phyloP scores from a whole-genome alignment of 495 filamentous ascomycete genomes.

The Daldinia bambusicola region DNA sequence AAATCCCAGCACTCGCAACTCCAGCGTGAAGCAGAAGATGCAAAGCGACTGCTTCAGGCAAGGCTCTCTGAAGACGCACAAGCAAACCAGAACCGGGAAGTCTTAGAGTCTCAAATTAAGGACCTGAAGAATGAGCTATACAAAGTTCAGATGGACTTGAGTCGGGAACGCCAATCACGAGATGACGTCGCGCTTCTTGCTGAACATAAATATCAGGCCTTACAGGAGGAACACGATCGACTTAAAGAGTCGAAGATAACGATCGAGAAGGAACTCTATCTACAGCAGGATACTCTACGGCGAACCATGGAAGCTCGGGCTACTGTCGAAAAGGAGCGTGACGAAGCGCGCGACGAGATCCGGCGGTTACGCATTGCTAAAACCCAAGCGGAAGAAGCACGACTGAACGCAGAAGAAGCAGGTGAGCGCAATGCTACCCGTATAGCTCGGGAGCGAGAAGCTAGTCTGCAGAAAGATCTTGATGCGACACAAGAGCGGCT shows the following conservation, averaged over 20 bases:
- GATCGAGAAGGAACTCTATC: conserved; percentile 98
- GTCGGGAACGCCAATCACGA: conserved; percentile 91
- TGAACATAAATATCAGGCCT: conserved; percentile 83
- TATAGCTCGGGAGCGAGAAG: conserved; percentile 83
- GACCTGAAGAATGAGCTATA: conserved; percentile 88
- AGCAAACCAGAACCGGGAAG: conserved; percentile 82
- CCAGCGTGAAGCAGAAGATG: conserved; percentile 88
- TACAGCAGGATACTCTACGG: conserved; percentile 93
- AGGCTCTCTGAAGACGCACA: conserved; percentile 90
- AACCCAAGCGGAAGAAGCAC: conserved; percentile 82
- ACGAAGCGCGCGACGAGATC: conserved; percentile 87
- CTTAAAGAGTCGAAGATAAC: conserved; percentile 95
- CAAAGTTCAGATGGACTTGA: conserved; percentile 86
- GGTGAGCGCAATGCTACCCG: conserved; percentile 82
- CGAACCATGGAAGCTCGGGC: conserved; percentile 84
- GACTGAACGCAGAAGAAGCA: conserved; percentile 80
- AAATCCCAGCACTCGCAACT: conserved; percentile 82
- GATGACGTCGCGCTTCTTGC: conserved; percentile 93
- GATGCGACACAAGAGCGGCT: conserved; percentile 75
- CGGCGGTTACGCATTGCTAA: conserved; percentile 84
- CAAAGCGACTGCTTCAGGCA: conserved; percentile 84
- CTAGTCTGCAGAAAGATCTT: conserved; percentile 79
- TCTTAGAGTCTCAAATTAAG: conserved; percentile 86
- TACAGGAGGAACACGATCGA: conserved; percentile 86
- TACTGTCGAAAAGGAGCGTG: conserved; percentile 83